phyloP scores from a whole-genome alignment of 208 protist genomes.

The Histomonas meleagridis region DNA sequence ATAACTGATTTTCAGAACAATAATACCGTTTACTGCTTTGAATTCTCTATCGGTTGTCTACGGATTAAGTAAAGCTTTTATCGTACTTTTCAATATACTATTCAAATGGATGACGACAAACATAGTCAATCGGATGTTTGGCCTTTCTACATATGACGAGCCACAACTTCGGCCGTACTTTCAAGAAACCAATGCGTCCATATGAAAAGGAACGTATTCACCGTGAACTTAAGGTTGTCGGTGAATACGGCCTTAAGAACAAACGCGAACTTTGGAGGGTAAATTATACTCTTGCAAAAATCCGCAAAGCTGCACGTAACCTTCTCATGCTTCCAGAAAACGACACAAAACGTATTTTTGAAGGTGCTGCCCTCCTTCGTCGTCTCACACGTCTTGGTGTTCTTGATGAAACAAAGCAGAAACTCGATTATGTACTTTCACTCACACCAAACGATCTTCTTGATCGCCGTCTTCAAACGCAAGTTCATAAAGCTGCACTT shows the following conservation, averaged over 20 bases:
- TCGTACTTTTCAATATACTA: no score
- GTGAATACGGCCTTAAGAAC: constrained; percentile 90
- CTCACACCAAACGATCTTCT: constrained; percentile 94
- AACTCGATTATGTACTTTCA: constrained; percentile 98
- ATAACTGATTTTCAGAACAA: no score
- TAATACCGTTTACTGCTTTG: no score
- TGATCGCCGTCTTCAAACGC: constrained; percentile 97
- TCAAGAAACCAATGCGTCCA: constrained; percentile 85
- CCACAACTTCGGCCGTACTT: constrained; percentile 85
- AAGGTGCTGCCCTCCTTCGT: constrained; percentile 94
- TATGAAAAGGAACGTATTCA: constrained; percentile 99
- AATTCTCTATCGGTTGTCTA: no score
- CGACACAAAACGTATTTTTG: constrained; percentile 78
- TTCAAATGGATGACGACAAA: no score
- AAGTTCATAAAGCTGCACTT: constrained; percentile 86
- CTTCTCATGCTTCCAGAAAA: constrained; percentile 96
- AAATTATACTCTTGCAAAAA: constrained; percentile 89
- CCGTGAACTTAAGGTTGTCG: constrained; percentile 93
- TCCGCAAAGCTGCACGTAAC: constrained; percentile 89
- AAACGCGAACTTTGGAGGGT: constrained; percentile 98
- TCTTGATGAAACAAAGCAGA: constrained; percentile 88
- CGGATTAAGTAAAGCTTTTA: no score
- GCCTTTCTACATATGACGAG: no score
- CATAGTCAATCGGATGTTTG: no score
- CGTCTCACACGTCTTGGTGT: constrained; percentile 91